Evolutionary conservation across 176 grass and related monocot genomes (phyloP), one percentile per base, ranked within the genome.

Genomic region (Lolium rigidum): DNA sequence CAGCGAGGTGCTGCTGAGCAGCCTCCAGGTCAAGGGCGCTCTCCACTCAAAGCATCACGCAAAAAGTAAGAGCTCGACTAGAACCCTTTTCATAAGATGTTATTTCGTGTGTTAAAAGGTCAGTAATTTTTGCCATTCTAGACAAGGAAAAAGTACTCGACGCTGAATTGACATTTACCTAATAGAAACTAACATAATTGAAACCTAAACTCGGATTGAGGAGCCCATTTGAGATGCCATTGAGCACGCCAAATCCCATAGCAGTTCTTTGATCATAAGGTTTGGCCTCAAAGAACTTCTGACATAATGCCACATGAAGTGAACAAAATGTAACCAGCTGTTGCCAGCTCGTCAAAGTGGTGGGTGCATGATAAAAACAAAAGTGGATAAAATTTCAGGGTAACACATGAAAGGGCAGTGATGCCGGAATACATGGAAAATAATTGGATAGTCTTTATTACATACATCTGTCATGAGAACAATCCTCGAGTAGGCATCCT

Each of bases 271-370:
- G 57, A 74, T 99, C 97, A 14, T 96, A 99, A 79, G 94, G 88
- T 81, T 99, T 99, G 82, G 96, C 94, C 86, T 99, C 97, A 67
- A 99, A 99, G 48, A 99, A 80, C 91, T 99, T 99, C 82, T 94
- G 83, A 76, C 90, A 96, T 84, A 99, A 86, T 54, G 97, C 94
- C 85, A 99, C 97, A 57, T 99, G 97, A 61, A 99, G 94, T 20
- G 97, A 99, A 75, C 97, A 99, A 73, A 99, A 99, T 5, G 97
- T 99, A 37, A 99, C 97, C 74, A 99, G 80, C 25, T 96, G 94
- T 96, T 99, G 97, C 97, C 97, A 99, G 77, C 97, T 96, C 57
- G 94, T 99, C 94, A 99, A 90, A 67, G 97, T 99, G 84, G 97
- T 99, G 69, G 97, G 94, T 96, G 92, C 80, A 84, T 77, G 74